Base-by-base conservation (phyloP, 2,329 filamentous ascomycete species). In the Alternaria metachromatica region DNA sequence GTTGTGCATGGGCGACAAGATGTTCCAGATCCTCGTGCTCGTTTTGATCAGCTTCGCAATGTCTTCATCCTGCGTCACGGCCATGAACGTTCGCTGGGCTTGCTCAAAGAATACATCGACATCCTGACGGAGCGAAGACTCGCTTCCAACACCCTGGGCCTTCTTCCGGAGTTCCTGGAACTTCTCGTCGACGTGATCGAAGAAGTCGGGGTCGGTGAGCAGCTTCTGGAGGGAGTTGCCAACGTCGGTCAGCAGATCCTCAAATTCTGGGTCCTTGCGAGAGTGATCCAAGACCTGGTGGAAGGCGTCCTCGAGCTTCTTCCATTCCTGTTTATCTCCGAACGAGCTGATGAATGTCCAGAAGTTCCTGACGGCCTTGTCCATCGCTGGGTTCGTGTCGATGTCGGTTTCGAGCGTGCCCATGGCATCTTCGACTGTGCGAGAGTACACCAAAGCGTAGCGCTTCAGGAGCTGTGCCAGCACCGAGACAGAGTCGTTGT, bases 161-260 rank as follows among this genome's bases (percentile, higher is more conserved):
- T 88, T 88, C 49, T 84, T 81, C 55, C 85, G 84, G 7, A 90
- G 82, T 63, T 89, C 85, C 48, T 87, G 81, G 58, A 90, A 84
- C 65, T 91, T 88, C 65, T 90, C 87, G 5, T 91, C 88, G 0
- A 89, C 89, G 43, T 92, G 86, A 50, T 94, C 91, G 72, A 96
- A 92, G 80, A 97, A 97, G 5, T 90, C 87, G 0, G 95, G 94
- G 65, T 97, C 92, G 0, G 89, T 96, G 45, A 98, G 83, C 78
- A 97, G 89, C 66, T 91, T 90, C 74, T 97, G 91, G 5, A 97
- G 80, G 5, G 92, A 88, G 58, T 89, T 88, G 11, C 91, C 92
- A 28, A 94, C 83, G 49, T 96, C 88, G 21, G 85, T 85, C 76
- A 96, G 87, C 25, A 97, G 82, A 13, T 89, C 84, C 72, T 97